Base-by-base conservation (phyloP, 345 rosid genomes). In the Boechera stricta region DNA sequence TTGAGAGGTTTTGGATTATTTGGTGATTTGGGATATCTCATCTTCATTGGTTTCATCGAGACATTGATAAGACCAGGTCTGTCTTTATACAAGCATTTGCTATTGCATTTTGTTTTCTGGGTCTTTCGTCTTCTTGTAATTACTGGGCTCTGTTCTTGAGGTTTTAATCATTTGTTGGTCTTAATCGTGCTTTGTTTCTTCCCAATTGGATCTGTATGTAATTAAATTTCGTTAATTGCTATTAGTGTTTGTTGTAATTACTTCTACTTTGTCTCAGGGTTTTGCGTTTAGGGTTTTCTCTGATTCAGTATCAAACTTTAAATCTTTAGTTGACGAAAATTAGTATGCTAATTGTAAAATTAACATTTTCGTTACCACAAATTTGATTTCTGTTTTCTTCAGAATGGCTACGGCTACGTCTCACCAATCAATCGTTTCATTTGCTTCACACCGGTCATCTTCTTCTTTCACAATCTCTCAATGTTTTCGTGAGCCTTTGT, bases 391-490 rank as follows among this genome's bases (percentile, higher is more conserved):
- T 59, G 4, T 56, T 41, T 58, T 67, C 73, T 81, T 60, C 91
- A 89, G 97, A 77, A 92, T 92, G 96, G 88, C 89, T 44, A 78
- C 80, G 66, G 79, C 89, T 79, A 81, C 74, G 51, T 85, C 86
- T 67, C 82, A 87, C 78, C 91, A 84, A 79, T 67, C 87, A 36
- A 21, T 80, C 13, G 81, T 82, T 69, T 80, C 82, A 59, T 58
- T 81, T 57, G 85, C 81, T 45, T 71, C 84, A 73, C 85, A 41
- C 44, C 44, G 44, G 1, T 41, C 44, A 10, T 58, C 63, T 70
- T 78, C 71, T 53, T 49, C 71, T 52, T n/a, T 49, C 29, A 69
- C 77, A 44, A 81, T 42, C 81, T 84, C 81, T 56, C 77, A 79
- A 51, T 44, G 41, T 76, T 74, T 72, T 7, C 73, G 47, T 41